Evolutionary conservation across 2,329 filamentous ascomycete species (phyloP).

Genomic region (Penicillium sp.): DNA sequence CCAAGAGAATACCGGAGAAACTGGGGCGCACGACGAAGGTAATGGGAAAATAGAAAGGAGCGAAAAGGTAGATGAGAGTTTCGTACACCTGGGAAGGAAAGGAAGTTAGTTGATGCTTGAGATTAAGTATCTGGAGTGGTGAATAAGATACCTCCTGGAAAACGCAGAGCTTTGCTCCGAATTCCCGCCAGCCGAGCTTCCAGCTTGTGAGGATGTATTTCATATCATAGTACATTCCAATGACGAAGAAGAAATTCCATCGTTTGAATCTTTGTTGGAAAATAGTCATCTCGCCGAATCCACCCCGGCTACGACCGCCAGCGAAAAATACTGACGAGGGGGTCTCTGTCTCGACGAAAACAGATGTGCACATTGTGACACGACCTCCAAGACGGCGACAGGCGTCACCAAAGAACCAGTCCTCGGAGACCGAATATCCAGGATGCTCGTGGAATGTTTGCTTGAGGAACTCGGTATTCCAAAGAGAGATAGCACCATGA

Average conservation of each 20-base stretch:
- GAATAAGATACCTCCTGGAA: conserved; percentile 42
- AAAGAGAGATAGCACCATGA: conserved; percentile 53
- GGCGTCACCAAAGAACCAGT: conserved; percentile 55
- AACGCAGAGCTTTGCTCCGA: conserved; percentile 53
- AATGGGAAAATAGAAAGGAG: conserved; percentile 49
- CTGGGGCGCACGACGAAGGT: conserved; percentile 44
- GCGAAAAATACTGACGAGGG: conserved; percentile 47
- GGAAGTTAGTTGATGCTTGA: background rate
- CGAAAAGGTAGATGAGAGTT: conserved; percentile 47
- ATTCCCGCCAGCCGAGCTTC: conserved; percentile 51
- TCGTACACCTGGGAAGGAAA: conserved; percentile 40
- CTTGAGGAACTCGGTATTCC: conserved; percentile 49
- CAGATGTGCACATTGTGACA: conserved; percentile 51
- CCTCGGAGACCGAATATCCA: conserved; percentile 52
- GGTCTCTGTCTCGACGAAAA: conserved; percentile 54
- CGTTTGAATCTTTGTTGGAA: conserved; percentile 52
- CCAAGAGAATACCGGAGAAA: conserved; percentile 43
- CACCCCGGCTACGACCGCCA: conserved; percentile 43
- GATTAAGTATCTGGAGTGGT: background rate
- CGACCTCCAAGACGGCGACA: conserved; percentile 47
- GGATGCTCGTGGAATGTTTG: conserved; percentile 50
- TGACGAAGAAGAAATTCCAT: conserved; percentile 56
- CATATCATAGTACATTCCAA: conserved; percentile 51
- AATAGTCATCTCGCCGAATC: conserved; percentile 56
- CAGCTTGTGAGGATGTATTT: conserved; percentile 48